Evolutionary conservation across 768 basidiomycete genomes (phyloP).

Genomic region (Amanita exitialis): DNA sequence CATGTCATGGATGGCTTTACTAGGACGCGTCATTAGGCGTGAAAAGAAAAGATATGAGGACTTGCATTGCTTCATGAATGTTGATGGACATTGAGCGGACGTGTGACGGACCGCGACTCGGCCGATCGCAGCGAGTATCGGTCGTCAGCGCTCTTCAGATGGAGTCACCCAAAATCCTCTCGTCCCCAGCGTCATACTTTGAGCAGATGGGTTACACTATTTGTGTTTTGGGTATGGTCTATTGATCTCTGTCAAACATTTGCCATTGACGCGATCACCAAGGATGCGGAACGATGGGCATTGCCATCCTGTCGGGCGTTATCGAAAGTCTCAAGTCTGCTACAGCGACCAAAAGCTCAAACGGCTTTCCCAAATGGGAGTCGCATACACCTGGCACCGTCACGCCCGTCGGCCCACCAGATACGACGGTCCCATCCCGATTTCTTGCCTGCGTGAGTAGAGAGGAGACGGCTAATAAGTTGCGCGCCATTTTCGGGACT

Average conservation of each 20-base stretch:
- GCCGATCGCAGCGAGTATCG: neutral
- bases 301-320: conserved; percentile 91
- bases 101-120: neutral
- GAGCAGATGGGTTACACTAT: conserved; percentile 81
- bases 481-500: conserved; percentile 48
- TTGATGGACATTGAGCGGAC: conserved; percentile 26
- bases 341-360: conserved; percentile 15
- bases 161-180: neutral
- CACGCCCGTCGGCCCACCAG: conserved; percentile 52
- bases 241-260: conserved; percentile 4
- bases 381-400: conserved; percentile 64
- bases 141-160: neutral
- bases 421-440: conserved; percentile 62
- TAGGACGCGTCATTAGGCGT: conserved; percentile 14
- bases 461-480: conserved; percentile 59
- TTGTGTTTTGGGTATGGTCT: conserved; percentile 63
- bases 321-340: conserved; percentile 64
- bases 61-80: conserved; percentile 38
- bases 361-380: conserved; percentile 44
- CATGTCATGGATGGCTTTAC: conserved; percentile 63
- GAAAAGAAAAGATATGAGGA: neutral
- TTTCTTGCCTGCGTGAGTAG: conserved; percentile 88
- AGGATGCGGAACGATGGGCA: conserved; percentile 99
- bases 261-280: conserved; percentile 11
- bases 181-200: neutral